Conservation (phyloP, 1,284 basidiomycete species). For the Malassezia pachydermatis region DNA sequence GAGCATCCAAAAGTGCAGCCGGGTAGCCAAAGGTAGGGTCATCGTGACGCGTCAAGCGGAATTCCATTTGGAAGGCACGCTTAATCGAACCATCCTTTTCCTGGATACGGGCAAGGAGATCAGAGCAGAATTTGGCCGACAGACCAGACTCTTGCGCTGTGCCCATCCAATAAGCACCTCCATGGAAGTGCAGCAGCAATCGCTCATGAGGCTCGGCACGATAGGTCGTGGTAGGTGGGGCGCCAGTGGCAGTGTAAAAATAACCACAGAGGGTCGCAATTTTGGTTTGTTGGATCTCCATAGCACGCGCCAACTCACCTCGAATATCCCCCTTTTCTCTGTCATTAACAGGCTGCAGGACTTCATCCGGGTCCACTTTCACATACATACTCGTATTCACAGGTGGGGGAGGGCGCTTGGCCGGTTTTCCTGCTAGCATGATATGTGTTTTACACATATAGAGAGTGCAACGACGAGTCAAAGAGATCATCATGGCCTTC, state of each 20-base stretch:
- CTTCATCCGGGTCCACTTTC: slow-evolving; percentile 29
- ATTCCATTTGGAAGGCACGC: slow-evolving; percentile 41
- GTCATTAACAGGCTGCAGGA: background rate
- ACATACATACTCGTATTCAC: slow-evolving; percentile 34
- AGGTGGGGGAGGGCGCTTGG: slow-evolving; percentile 31
- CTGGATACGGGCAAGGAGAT: background rate
- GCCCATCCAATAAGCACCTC: slow-evolving; percentile 40
- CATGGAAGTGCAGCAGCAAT: slow-evolving; percentile 37
- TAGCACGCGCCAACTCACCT: slow-evolving; percentile 33
- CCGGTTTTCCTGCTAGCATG: slow-evolving; percentile 26
- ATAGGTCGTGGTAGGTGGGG: background rate
- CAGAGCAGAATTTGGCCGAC: background rate
- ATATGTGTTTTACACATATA: slow-evolving; percentile 37
- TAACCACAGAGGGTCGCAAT: slow-evolving; percentile 30
- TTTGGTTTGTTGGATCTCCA: slow-evolving; percentile 25
- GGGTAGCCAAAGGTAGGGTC: slow-evolving; percentile 31
- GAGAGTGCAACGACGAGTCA: slow-evolving; percentile 31
- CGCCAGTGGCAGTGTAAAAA: slow-evolving; percentile 23
- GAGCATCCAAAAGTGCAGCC: slow-evolving; percentile 36
- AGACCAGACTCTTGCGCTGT: slow-evolving; percentile 8
- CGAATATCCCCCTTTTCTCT: slow-evolving; percentile 16
- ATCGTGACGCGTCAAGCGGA: slow-evolving; percentile 33
- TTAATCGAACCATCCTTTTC: background rate
- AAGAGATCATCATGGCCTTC: slow-evolving; percentile 30
- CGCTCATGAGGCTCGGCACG: slow-evolving; percentile 27